Conservation (phyloP, 83 land plant genomes). For the Diphasiastrum complanatum region DNA sequence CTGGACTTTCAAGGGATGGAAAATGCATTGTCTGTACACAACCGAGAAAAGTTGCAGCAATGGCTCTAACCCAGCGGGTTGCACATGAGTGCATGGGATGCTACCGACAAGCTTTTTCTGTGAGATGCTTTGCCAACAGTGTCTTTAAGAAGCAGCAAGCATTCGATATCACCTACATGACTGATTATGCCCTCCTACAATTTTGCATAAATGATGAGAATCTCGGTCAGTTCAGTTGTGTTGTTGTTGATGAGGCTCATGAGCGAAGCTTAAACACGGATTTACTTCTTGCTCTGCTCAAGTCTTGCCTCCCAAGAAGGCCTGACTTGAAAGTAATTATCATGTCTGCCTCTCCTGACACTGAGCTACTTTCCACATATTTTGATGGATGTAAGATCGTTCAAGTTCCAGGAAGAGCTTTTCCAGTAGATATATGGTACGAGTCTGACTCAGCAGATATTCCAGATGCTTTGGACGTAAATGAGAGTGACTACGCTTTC, state of each 20-base stretch:
- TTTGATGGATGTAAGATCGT: conserved; percentile 46
- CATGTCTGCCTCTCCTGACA: conserved; percentile 86
- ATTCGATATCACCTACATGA: conserved; percentile 43
- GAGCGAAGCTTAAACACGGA: conserved; percentile 81
- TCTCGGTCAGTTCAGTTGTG: conserved; percentile 42
- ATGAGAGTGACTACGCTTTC: conserved; percentile 35
- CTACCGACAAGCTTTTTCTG: conserved; percentile 30
- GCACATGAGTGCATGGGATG: conserved; percentile 56
- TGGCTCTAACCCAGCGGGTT: conserved; percentile 58
- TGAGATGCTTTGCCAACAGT: conserved; percentile 35
- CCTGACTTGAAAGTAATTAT: conserved; percentile 55
- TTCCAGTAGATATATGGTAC: conserved; percentile 65
- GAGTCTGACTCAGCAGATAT: conserved; percentile 27
- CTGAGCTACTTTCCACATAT: conserved; percentile 46
- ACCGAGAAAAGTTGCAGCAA: conserved; percentile 71
- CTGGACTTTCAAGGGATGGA: conserved; percentile 41
- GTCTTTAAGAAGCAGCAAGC: conserved; percentile 17
- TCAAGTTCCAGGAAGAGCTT: conserved; percentile 53
- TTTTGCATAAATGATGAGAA: conserved; percentile 48
- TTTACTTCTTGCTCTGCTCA: conserved; percentile 59
- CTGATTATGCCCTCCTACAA: conserved; percentile 68
- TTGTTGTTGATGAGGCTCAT: conserved; percentile 88
- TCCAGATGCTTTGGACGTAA: conserved; percentile 12
- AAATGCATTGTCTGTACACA: conserved; percentile 68
- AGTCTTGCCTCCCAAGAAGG: conserved; percentile 36